Base-by-base conservation (phyloP, 306 rosid genomes). In the Parietaria judaica region DNA sequence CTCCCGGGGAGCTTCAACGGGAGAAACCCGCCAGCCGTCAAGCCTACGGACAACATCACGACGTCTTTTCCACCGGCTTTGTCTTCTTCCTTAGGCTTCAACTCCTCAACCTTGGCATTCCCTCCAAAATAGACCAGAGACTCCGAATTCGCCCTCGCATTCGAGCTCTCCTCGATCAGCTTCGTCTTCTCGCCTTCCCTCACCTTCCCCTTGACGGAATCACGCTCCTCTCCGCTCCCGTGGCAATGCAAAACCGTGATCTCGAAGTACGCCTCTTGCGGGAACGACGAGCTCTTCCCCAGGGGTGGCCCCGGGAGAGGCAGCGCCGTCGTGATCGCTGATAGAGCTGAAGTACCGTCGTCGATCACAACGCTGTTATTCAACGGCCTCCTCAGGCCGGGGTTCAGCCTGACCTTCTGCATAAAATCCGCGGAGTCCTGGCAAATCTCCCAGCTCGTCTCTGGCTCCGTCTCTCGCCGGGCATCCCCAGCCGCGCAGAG, bases 251-350 rank as follows among this genome's bases (percentile, higher is more conserved):
- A 59, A 38, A 94, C 70, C 3, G 86, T 94, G 51, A 94, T 79
- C 68, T 94, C 99, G 66, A 94, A 94, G 70, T 88, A 94, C 4
- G 99, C 88, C 47, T 88, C 95, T 80, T 86, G 99, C 1, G 99
- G 97, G 72, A 94, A 94, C 3, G 86, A 81, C 38, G 66, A 58
- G 76, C 73, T 84, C 38, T 75, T 84, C 35, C 89, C 95, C 63
- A 88, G 67, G 16, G 81, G 64, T 54, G 99, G 99, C 2, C 97
- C 97, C 3, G 99, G 99, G 16, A 94, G 71, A 63, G 99, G 99
- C 66, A 92, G 74, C 54, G 82, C 61, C 14, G 97, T 73, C 48
- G 78, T 79, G 11, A 84, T 76, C 14, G 77, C 84, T 54, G 90
- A 85, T 46, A 75, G 67, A 53, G 78, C 79, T 14, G 10, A 49